A percentile compares a stretch with the other conserved stretches of the same genome.
These are phyloP conservation scores for Trapa bicornis DNA, from an alignment of 345 rosid species.

Conservation along the genomic window DNA sequence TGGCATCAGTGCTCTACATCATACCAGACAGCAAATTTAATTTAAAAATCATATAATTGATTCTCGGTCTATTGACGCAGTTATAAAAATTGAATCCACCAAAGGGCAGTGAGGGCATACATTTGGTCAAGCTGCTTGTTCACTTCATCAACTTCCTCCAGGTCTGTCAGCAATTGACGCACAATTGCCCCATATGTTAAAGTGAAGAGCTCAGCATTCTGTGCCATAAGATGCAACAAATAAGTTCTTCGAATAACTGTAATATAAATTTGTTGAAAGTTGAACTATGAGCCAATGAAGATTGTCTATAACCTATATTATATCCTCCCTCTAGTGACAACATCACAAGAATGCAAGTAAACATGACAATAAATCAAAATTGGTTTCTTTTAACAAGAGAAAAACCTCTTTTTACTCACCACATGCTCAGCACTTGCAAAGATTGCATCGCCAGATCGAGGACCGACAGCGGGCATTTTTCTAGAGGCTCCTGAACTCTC, in stretches of 20 bases:
- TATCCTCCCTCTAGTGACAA: background rate
- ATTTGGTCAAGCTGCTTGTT: constrained; percentile 96
- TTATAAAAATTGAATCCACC: background rate
- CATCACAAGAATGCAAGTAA: background rate
- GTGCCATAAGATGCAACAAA: constrained; percentile 5
- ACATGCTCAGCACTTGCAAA: constrained; percentile 76
- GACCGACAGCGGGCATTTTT: constrained; percentile 58
- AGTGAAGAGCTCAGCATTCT: constrained; percentile 92
- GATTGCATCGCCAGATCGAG: constrained; percentile 91
- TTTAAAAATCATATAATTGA: background rate
- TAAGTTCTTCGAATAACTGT: background rate
- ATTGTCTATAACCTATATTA: too few relatives aligned
- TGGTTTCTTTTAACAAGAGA: background rate
- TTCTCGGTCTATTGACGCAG: background rate
- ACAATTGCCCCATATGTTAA: constrained; percentile 85
- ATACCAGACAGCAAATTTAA: background rate
- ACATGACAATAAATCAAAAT: background rate
- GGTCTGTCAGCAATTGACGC: constrained; percentile 80
- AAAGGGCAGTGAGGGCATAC: constrained; percentile 19
- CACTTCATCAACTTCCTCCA: constrained; percentile 94
- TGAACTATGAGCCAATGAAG: background rate
- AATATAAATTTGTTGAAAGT: background rate
- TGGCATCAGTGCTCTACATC: background rate
- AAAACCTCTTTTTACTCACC: constrained; percentile 23
- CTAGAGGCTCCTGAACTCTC: background rate